Percentiles rank a stretch among this genome's conserved stretches.
Evolutionary conservation across 306 rosid genomes (phyloP).

Genomic region (Casuarina glauca): DNA sequence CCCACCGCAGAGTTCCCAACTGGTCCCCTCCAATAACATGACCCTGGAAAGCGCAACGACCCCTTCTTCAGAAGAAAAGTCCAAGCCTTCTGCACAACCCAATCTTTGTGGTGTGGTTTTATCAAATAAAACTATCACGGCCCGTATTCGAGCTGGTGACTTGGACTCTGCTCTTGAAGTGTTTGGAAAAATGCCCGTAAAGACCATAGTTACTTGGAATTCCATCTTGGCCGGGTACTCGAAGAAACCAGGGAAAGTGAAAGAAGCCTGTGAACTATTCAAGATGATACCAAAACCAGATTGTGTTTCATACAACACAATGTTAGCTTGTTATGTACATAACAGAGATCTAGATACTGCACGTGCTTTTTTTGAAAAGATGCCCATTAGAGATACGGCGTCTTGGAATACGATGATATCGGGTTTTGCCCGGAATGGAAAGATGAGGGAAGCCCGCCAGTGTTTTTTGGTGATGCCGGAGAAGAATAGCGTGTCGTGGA

Average conservation of each 20-base stretch:
- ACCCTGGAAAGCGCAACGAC: not conserved
- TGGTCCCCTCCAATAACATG: constrained; percentile 31
- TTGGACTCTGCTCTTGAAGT: constrained; percentile 54
- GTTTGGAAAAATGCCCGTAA: constrained; percentile 58
- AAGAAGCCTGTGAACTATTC: constrained; percentile 55
- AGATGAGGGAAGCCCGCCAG: constrained; percentile 48
- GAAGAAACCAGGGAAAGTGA: constrained; percentile 46
- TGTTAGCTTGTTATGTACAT: constrained; percentile 60
- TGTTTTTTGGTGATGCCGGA: constrained; percentile 63
- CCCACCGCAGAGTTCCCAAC: constrained; percentile 24
- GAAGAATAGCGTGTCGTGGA: constrained; percentile 78
- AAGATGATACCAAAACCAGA: constrained; percentile 82
- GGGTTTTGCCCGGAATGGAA: constrained; percentile 60
- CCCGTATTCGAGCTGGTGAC: constrained; percentile 51
- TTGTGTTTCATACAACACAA: constrained; percentile 59
- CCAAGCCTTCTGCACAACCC: constrained; percentile 20
- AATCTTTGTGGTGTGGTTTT: constrained; percentile 29
- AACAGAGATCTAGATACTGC: constrained; percentile 52
- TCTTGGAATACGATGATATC: constrained; percentile 91
- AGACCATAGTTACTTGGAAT: constrained; percentile 76
- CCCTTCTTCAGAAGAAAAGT: not conserved
- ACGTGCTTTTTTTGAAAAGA: constrained; percentile 53
- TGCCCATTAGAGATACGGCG: constrained; percentile 63
- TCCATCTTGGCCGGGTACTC: constrained; percentile 57
- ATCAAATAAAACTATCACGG: constrained; percentile 60